Conservation (phyloP, 208 protist genomes). For the Acanthamoeba quina region DNA sequence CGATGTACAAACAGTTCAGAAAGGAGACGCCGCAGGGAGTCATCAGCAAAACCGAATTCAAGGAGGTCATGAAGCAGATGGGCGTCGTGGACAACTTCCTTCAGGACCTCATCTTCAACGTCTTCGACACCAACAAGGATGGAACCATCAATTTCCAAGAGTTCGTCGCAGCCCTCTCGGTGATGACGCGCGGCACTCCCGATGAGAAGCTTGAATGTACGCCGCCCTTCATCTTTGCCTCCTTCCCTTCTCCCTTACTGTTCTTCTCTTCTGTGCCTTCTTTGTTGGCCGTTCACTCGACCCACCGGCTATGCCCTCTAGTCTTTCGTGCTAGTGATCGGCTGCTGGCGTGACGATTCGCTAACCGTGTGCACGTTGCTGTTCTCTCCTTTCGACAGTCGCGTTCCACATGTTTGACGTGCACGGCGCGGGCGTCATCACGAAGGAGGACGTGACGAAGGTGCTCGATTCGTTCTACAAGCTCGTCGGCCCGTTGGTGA, state of each 20-base stretch:
- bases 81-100: constrained; percentile 74
- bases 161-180: constrained; percentile 81
- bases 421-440: constrained; percentile 94
- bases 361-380: background rate
- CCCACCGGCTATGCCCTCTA: background rate
- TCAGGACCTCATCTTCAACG: constrained; percentile 81
- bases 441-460: constrained; percentile 90
- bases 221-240: background rate
- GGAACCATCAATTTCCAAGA: constrained; percentile 85
- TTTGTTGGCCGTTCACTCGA: no score
- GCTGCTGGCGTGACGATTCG: background rate
- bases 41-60: constrained; percentile 81
- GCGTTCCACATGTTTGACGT: constrained; percentile 95
- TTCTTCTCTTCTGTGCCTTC: background rate
- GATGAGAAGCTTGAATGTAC: constrained; percentile 87
- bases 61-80: constrained; percentile 81
- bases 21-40: constrained; percentile 82
- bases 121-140: constrained; percentile 86
- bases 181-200: constrained; percentile 84
- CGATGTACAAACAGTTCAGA: constrained; percentile 84
- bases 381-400: constrained; percentile 75
- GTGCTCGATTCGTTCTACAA: constrained; percentile 95
- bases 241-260: background rate
- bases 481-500: constrained; percentile 85
- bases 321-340: background rate